Evolutionary conservation across 148 eudicot genomes (phyloP).

Genomic region (Camellia lanceoleosa): DNA sequence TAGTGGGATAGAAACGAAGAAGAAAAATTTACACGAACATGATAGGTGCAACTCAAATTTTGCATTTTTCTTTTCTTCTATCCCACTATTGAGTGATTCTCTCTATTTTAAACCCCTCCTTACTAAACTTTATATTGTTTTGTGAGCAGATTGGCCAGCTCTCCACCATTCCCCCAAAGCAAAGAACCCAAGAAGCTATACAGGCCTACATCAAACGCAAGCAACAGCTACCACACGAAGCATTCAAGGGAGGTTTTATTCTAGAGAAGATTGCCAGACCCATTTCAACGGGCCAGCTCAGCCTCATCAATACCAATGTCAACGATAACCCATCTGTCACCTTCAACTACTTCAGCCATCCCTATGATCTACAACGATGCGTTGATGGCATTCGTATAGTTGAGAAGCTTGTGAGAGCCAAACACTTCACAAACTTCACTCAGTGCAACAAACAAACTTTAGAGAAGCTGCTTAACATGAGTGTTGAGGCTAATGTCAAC

Average conservation of each 20-base stretch:
- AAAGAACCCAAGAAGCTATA: slow-evolving; percentile 67
- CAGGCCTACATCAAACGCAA: slow-evolving; percentile 50
- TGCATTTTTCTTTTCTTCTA: too few relatives aligned
- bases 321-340: slow-evolving; percentile 71
- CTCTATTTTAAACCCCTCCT: not conserved
- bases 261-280: slow-evolving; percentile 71
- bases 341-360: slow-evolving; percentile 89
- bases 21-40: too few relatives aligned
- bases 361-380: slow-evolving; percentile 54
- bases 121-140: not conserved
- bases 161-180: slow-evolving; percentile 87
- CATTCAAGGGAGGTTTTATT: slow-evolving; percentile 81
- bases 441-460: slow-evolving; percentile 31
- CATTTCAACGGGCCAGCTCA: slow-evolving; percentile 60
- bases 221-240: slow-evolving; percentile 59
- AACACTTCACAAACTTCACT: slow-evolving; percentile 42
- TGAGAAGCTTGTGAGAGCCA: slow-evolving; percentile 50
- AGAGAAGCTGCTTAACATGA: slow-evolving; percentile 65
- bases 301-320: slow-evolving; percentile 46
- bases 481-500: slow-evolving; percentile 68
- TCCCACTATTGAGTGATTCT: not conserved
- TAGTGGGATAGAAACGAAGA: too few relatives aligned
- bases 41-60: too few relatives aligned
- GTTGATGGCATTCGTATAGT: slow-evolving; percentile 61
- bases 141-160: slow-evolving; percentile 80